A percentile compares a stretch with the other conserved stretches of the same genome.
phyloP scores from a whole-genome alignment of 495 filamentous ascomycete species.

The Penicillium riverlandense region DNA sequence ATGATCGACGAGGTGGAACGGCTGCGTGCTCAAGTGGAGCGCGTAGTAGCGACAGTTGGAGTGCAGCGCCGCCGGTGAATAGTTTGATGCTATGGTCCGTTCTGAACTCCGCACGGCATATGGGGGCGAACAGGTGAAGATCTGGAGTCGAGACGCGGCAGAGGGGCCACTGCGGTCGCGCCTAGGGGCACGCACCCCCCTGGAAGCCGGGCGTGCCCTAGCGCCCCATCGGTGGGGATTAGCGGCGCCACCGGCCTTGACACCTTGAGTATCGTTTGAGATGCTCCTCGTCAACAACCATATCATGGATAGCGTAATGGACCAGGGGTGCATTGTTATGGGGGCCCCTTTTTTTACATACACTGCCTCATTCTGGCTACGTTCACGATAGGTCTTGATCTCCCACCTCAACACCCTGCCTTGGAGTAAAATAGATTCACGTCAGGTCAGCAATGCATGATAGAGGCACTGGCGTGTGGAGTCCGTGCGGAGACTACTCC shows the following conservation, averaged over 20 bases:
- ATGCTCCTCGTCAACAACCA: slow-evolving; percentile 6
- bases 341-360: no score
- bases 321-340: no score
- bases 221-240: slow-evolving; percentile 2
- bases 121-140: background rate
- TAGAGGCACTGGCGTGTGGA: background rate
- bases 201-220: slow-evolving; percentile 3
- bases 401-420: no score
- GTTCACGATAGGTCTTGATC: no score
- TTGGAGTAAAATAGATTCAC: no score
- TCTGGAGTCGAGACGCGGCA: slow-evolving; percentile 1
- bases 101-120: background rate
- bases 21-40: slow-evolving; percentile 34
- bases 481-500: slow-evolving; percentile 4
- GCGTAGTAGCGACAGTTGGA: slow-evolving; percentile 19
- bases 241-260: slow-evolving; percentile 7
- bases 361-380: no score
- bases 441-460: no score
- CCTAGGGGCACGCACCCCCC: slow-evolving; percentile 20
- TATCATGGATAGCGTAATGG: background rate
- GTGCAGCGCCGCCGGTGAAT: slow-evolving; percentile 11
- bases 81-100: background rate
- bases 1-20: slow-evolving; percentile 34
- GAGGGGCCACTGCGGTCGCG: slow-evolving; percentile 5
- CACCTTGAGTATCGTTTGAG: slow-evolving; percentile 7